phyloP scores from a whole-genome alignment of 2,329 filamentous ascomycete genomes.

The Stromatinia cepivora region DNA sequence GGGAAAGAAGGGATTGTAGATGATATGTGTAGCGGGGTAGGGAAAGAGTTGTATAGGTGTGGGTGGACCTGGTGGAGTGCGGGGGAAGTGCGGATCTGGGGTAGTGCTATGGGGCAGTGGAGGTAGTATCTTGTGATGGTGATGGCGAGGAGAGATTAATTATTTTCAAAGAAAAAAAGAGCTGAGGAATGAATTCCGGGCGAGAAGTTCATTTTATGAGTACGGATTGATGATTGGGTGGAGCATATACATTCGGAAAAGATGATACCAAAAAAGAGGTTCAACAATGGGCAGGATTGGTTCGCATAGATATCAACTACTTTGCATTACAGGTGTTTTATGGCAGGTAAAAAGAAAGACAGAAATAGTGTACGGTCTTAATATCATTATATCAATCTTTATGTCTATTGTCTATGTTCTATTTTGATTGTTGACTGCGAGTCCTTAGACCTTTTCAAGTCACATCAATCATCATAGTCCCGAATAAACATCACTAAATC shows the following conservation, averaged over 20 bases:
- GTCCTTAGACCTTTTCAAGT: neutral
- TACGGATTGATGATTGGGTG: conserved; percentile 8
- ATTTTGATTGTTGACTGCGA: neutral
- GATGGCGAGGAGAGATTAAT: neutral
- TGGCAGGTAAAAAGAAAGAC: conserved; percentile 19
- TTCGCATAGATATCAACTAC: conserved; percentile 38
- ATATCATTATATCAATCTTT: neutral
- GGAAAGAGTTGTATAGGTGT: conserved; percentile 10
- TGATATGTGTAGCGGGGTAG: neutral
- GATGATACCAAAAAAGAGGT: conserved; percentile 28
- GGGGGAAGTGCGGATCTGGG: conserved; percentile 9
- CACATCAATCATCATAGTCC: conserved; percentile 21
- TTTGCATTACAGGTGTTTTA: conserved; percentile 33
- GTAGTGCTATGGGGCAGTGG: neutral
- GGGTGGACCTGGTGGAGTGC: neutral
- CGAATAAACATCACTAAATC: conserved; percentile 32
- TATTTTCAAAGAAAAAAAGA: neutral
- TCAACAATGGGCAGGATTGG: conserved; percentile 33
- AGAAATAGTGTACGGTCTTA: neutral
- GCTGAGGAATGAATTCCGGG: conserved; percentile 5
- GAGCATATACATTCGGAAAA: conserved; percentile 14
- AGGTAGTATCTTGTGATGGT: neutral
- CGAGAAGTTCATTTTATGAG: neutral
- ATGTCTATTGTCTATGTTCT: neutral
- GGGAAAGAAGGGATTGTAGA: conserved; percentile 37